phyloP scores from a whole-genome alignment of 192 early-diverging fungal genomes.

The Rhizophagus prolifer region DNA sequence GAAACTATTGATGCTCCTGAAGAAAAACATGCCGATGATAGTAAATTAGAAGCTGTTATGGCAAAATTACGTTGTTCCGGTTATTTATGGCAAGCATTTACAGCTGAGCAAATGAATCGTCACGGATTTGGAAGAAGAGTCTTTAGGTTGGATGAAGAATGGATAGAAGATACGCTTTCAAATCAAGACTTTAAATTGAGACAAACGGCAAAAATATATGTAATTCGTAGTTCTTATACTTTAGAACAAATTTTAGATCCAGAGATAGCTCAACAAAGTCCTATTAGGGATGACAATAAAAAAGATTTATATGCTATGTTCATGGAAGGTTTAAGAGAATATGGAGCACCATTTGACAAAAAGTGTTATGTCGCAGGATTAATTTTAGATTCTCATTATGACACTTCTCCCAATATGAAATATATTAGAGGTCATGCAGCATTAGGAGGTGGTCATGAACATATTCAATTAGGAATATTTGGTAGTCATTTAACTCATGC shows the following conservation, averaged over 20 bases:
- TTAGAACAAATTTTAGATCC: conserved; percentile 58
- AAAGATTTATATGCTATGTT: conserved; percentile 52
- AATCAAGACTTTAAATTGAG: conserved; percentile 43
- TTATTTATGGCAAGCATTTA: conserved; percentile 75
- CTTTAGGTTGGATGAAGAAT: conserved; percentile 62
- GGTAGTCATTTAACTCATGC: conserved; percentile 65
- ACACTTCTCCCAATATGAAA: conserved; percentile 34
- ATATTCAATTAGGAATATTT: conserved; percentile 62
- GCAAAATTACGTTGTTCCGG: conserved; percentile 60
- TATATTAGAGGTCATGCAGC: conserved; percentile 63
- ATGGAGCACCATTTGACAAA: conserved; percentile 44
- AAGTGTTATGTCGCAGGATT: conserved; percentile 53
- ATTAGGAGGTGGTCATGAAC: conserved; percentile 57
- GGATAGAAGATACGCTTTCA: conserved; percentile 52
- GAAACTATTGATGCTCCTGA: conserved; percentile 61
- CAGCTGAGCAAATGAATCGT: conserved; percentile 67
- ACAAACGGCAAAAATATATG: conserved; percentile 56
- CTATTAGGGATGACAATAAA: conserved; percentile 33
- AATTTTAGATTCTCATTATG: conserved; percentile 62
- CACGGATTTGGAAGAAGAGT: conserved; percentile 63
- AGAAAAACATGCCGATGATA: conserved; percentile 43
- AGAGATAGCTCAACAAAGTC: conserved; percentile 60
- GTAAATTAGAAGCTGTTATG: conserved; percentile 50
- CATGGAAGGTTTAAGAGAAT: conserved; percentile 50
- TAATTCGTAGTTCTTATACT: conserved; percentile 48